Evolutionary conservation across 768 basidiomycete species (phyloP).

Genomic region (Coprinopsis strossmayeri): DNA sequence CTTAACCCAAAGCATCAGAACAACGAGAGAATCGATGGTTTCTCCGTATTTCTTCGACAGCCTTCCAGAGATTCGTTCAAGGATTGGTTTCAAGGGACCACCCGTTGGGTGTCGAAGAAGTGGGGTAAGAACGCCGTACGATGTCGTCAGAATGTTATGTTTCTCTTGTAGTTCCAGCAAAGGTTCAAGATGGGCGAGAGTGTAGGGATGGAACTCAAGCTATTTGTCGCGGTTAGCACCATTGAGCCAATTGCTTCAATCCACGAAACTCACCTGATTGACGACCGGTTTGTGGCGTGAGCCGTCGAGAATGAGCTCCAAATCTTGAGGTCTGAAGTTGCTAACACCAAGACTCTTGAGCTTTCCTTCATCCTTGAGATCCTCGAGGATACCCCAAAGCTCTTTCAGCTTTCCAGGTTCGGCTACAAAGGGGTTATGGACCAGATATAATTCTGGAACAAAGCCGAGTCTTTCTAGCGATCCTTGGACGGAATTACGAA

Average conservation of each 20-base stretch:
- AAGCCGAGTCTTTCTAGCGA: slow-evolving; percentile 41
- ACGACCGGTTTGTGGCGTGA: slow-evolving; percentile 46
- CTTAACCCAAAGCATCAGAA: slow-evolving; percentile 28
- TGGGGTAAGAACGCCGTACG: slow-evolving; percentile 32
- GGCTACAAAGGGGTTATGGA: slow-evolving; percentile 36
- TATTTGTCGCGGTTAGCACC: no score
- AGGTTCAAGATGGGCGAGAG: slow-evolving; percentile 25
- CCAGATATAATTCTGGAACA: slow-evolving; percentile 47
- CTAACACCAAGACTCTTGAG: slow-evolving; percentile 44
- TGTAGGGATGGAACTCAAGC: slow-evolving; percentile 33
- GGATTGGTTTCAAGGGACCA: slow-evolving; percentile 31
- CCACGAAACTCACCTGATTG: slow-evolving; percentile 43
- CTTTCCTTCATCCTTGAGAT: slow-evolving; percentile 33
- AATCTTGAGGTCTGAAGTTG: slow-evolving; percentile 41
- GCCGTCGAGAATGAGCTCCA: slow-evolving; percentile 35
- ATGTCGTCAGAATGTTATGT: slow-evolving; percentile 31
- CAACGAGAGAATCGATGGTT: slow-evolving; percentile 16
- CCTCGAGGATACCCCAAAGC: slow-evolving; percentile 48
- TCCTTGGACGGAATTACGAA: slow-evolving; percentile 34
- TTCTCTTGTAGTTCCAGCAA: slow-evolving; percentile 27
- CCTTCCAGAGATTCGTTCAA: slow-evolving; percentile 26
- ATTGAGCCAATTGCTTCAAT: no score
- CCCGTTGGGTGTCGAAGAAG: slow-evolving; percentile 29
- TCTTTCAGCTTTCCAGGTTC: slow-evolving; percentile 20
- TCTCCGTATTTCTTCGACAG: slow-evolving; percentile 17